Percentiles rank a stretch among this genome's conserved stretches.
phyloP scores from a whole-genome alignment of 2,329 filamentous ascomycete genomes.

The Ophiostoma sp. region DNA sequence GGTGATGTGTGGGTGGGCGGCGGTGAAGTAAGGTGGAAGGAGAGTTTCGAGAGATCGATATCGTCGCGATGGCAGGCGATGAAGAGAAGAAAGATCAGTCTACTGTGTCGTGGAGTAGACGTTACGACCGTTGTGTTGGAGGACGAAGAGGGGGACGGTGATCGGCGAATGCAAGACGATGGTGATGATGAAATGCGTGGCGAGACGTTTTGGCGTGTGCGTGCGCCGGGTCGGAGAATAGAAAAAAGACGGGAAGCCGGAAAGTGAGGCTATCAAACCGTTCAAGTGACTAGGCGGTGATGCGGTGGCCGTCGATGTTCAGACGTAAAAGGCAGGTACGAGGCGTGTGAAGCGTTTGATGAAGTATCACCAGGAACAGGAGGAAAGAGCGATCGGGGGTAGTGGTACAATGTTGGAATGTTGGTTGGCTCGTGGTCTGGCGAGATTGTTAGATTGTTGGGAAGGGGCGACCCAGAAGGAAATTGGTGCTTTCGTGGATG shows the following conservation, averaged over 20 bases:
- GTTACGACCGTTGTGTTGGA: not conserved
- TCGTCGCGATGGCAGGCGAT: not conserved
- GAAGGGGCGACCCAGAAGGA: slow-evolving; percentile 16
- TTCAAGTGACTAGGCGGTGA: not conserved
- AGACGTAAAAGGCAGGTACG: slow-evolving; percentile 1
- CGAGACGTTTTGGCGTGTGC: not conserved
- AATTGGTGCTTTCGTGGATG: slow-evolving; percentile 19
- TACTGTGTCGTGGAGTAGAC: not conserved
- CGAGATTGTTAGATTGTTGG: slow-evolving; percentile 8
- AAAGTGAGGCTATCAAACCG: not conserved
- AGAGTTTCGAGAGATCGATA: not conserved
- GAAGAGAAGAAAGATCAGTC: not conserved
- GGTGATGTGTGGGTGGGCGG: not conserved
- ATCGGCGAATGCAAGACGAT: slow-evolving; percentile 3
- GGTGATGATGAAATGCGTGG: not conserved
- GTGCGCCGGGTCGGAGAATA: not conserved
- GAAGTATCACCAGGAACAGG: slow-evolving; percentile 5
- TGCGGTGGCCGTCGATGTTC: slow-evolving; percentile 2
- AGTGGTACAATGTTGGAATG: not conserved
- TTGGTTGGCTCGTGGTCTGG: slow-evolving; percentile 1
- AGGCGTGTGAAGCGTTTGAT: not conserved
- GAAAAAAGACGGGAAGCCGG: not conserved
- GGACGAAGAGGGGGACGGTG: not conserved
- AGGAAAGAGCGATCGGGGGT: slow-evolving; percentile 2
- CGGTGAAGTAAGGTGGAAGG: not conserved